These are phyloP conservation scores for Fusarium sp. DNA, from an alignment of 2,329 filamentous ascomycete species.

Conservation along the genomic window DNA sequence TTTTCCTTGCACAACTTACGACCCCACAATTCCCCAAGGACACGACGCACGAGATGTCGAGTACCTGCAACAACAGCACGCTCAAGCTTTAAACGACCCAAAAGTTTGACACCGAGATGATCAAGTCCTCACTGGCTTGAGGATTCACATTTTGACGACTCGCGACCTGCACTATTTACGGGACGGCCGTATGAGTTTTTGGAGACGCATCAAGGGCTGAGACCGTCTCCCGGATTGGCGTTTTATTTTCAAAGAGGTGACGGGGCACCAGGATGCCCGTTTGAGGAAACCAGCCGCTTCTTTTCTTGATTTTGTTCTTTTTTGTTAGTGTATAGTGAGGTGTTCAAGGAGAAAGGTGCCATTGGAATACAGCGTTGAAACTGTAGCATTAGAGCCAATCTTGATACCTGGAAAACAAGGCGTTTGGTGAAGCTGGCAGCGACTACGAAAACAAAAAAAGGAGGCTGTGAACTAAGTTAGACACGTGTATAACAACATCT, in stretches of 20 bases:
- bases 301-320: not conserved
- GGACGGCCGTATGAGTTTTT: slow-evolving; percentile 42
- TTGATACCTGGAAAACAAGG: slow-evolving; percentile 36
- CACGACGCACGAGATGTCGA: not conserved
- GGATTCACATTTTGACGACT: slow-evolving; percentile 27
- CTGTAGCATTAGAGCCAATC: slow-evolving; percentile 33
- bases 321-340: not conserved
- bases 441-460: slow-evolving; percentile 8
- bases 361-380: slow-evolving; percentile 26
- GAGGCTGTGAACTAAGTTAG: not conserved
- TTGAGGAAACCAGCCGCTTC: not conserved
- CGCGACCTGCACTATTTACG: slow-evolving; percentile 41
- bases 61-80: not conserved
- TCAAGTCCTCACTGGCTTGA: slow-evolving; percentile 19
- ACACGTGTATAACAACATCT: not conserved
- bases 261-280: slow-evolving; percentile 17
- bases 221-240: slow-evolving; percentile 56
- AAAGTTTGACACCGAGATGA: slow-evolving; percentile 20
- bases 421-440: slow-evolving; percentile 20
- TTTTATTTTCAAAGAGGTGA: slow-evolving; percentile 31
- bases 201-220: slow-evolving; percentile 69
- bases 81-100: not conserved
- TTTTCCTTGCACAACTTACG: slow-evolving; percentile 15
- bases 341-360: slow-evolving; percentile 15
- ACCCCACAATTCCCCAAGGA: slow-evolving; percentile 11